phyloP scores from a whole-genome alignment of 148 eudicot genomes.

The Rhododendron molle region DNA sequence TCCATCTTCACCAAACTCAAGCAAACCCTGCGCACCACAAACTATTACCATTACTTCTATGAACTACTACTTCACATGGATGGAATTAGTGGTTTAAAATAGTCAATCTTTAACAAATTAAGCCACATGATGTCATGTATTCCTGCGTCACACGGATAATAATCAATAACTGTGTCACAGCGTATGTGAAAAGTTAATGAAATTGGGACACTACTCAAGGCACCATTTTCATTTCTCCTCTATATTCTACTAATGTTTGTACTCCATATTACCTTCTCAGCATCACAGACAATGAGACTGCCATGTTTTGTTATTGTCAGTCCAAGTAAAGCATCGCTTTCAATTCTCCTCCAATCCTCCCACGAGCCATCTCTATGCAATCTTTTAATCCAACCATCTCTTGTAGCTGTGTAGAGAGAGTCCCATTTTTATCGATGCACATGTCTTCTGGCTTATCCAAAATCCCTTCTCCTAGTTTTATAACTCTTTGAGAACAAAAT shows the following conservation, averaged over 20 bases:
- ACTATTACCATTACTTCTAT: background rate
- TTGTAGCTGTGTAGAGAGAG: slow-evolving; percentile 63
- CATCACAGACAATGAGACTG: slow-evolving; percentile 53
- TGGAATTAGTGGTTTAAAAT: background rate
- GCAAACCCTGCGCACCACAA: slow-evolving; percentile 49
- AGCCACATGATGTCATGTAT: background rate
- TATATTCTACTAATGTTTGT: background rate
- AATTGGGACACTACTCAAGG: background rate
- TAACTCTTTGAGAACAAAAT: slow-evolving; percentile 32
- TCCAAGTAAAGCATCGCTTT: slow-evolving; percentile 51
- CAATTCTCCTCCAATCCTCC: slow-evolving; percentile 55
- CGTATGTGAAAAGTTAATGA: background rate
- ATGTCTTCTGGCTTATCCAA: slow-evolving; percentile 64
- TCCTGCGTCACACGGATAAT: background rate
- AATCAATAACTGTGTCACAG: background rate
- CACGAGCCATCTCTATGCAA: slow-evolving; percentile 51
- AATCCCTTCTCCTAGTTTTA: slow-evolving; percentile 69
- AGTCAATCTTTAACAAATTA: background rate
- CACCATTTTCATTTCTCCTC: background rate
- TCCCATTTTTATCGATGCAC: slow-evolving; percentile 53
- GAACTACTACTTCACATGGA: background rate
- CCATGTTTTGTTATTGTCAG: slow-evolving; percentile 37
- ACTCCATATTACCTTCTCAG: slow-evolving; percentile 30
- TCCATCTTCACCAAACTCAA: slow-evolving; percentile 69
- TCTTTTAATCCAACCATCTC: slow-evolving; percentile 89